Base-by-base conservation (phyloP, 2,329 filamentous ascomycete species). In the Diplodia sapinea region DNA sequence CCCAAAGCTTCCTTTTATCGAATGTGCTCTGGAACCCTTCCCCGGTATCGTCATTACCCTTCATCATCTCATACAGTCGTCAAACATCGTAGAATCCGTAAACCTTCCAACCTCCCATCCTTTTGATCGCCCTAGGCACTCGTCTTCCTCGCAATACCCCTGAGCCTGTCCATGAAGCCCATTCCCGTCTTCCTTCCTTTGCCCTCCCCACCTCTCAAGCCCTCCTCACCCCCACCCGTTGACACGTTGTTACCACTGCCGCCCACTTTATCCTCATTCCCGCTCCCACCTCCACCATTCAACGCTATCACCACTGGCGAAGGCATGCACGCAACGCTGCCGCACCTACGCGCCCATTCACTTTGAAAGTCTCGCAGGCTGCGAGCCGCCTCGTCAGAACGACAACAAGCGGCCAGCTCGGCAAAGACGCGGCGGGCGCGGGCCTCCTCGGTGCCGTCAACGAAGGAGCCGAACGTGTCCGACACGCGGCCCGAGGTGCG, bases 401-500 rank as follows among this genome's bases (percentile, higher is more conserved):
- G 50, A 69, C 79, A 81, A 1, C 74, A 69, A 33, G 72, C 72
- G 40, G 78, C 71, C 20, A 81, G 67, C 8, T 77, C 72, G 69
- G 73, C 73, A 65, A 80, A 79, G 5, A 78, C 76, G 6, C 75
- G 55, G 13, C 56, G n/a, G 11, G 49, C 54, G 9, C 89, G 67
- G 26, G 11, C 15, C 40, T 63, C 47, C 43, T 63, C 59, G 59
- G n/a, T n/a, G 82, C 81, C 68, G 78, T 91, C 70, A 79, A 92
- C 77, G 87, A 86, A 61, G 20, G 55, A 49, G 49, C 29, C 36
- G 23, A 65, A 55, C 8, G 51, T 43, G 47, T 52, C 47, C 36
- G 23, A 33, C 20, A 59, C 43, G 31, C 49, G 23, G 31, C 59
- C 38, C 7, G 40, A 47, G 63, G 91, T 91, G 89, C 82, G 92